Percentiles rank a stretch among this genome's conserved stretches.
These are phyloP conservation scores for Fomitopsis palustris DNA, from an alignment of 1,284 basidiomycete genomes.

Conservation along the genomic window DNA sequence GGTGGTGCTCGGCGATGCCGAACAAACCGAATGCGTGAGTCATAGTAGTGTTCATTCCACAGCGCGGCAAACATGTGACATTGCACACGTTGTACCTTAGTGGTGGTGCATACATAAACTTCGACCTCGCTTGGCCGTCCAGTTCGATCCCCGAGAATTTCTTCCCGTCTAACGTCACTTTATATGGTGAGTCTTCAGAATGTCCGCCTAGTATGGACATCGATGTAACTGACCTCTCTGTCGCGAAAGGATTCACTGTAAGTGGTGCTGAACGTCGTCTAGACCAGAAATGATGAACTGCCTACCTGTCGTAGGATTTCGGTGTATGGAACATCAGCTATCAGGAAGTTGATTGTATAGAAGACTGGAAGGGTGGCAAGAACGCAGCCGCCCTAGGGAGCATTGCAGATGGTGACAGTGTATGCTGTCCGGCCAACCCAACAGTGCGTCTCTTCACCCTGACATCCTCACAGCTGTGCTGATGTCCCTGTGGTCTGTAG, in stretches of 20 bases:
- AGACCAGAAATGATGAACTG: too few species aligned
- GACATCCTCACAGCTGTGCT: constrained; percentile 1
- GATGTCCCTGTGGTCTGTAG: constrained; percentile 23
- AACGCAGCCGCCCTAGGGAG: constrained; percentile 62
- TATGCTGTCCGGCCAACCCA: constrained; percentile 69
- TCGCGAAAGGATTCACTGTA: constrained; percentile 39
- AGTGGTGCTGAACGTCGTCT: too few species aligned
- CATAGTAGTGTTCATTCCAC: neutral
- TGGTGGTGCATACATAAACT: constrained; percentile 65
- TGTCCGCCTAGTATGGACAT: neutral
- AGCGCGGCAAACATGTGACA: neutral
- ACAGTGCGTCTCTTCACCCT: constrained; percentile 37
- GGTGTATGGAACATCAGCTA: constrained; percentile 82
- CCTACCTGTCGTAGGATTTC: constrained; percentile 51
- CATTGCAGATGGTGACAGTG: constrained; percentile 52
- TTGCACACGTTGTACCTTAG: too few species aligned
- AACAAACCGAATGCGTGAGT: constrained; percentile 48
- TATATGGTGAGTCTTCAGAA: constrained; percentile 44
- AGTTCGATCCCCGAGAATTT: constrained; percentile 64
- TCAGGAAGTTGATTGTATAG: constrained; percentile 51
- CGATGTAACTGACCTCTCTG: too few species aligned
- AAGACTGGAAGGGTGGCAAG: constrained; percentile 58
- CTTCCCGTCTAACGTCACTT: constrained; percentile 62
- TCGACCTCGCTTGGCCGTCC: constrained; percentile 75
- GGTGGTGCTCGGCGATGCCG: constrained; percentile 69